Conservation (phyloP, 495 filamentous ascomycete species). For the Penicillium nucicola region DNA sequence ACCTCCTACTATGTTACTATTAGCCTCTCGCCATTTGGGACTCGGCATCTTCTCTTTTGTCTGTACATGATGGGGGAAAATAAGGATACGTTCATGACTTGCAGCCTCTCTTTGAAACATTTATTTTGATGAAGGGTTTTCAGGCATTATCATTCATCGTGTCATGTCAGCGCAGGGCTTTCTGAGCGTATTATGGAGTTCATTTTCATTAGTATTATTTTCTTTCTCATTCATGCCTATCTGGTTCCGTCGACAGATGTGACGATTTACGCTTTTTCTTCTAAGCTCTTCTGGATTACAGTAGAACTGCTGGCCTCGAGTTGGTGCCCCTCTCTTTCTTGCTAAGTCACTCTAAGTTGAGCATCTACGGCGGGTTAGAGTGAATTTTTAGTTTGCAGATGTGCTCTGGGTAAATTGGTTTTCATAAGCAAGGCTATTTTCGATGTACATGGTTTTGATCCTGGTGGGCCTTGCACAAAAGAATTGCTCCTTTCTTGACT, state of each 20-base stretch:
- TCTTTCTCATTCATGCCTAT: conserved; percentile 6
- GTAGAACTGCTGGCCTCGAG: not conserved
- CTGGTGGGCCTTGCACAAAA: not conserved
- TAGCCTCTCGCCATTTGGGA: conserved; percentile 3
- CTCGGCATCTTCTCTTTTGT: conserved; percentile 9
- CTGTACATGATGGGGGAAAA: conserved; percentile 33
- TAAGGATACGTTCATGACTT: conserved; percentile 17
- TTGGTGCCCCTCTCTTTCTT: not conserved
- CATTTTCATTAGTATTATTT: conserved; percentile 6
- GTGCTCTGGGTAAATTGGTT: not conserved
- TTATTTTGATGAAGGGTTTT: not conserved
- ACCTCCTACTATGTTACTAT: conserved; percentile 10
- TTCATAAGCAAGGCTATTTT: not conserved
- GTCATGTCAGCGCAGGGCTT: conserved; percentile 11
- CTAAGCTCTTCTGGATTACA: not conserved
- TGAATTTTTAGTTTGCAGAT: not conserved
- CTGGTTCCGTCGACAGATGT: not conserved
- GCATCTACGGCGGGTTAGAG: not conserved
- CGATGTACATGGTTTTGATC: conserved; percentile 1
- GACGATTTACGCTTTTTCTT: not conserved
- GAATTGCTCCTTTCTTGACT: not conserved
- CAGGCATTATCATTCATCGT: conserved; percentile 8
- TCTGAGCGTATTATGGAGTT: conserved; percentile 12
- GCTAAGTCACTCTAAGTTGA: not conserved
- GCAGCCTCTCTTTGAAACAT: conserved; percentile 1